These are phyloP conservation scores for Fusarium transvaalense DNA, from an alignment of 2,329 filamentous ascomycete species.

Conservation along the genomic window DNA sequence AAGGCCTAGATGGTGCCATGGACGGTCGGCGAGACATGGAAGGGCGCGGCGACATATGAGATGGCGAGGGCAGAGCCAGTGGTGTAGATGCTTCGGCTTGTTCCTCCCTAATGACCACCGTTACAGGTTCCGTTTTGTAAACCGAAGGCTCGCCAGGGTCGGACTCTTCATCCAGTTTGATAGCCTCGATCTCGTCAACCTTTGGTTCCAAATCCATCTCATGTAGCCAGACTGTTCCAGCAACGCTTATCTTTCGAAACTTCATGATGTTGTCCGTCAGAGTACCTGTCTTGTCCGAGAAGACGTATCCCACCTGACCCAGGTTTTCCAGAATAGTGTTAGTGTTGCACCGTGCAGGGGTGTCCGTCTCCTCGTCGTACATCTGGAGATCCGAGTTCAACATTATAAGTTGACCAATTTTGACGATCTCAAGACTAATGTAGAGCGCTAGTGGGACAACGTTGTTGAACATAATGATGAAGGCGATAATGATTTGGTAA, in stretches of 20 bases:
- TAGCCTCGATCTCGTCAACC: slow-evolving; percentile 37
- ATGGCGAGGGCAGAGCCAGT: slow-evolving; percentile 47
- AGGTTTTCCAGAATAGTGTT: slow-evolving; percentile 96
- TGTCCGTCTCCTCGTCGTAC: slow-evolving; percentile 88
- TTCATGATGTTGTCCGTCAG: slow-evolving; percentile 96
- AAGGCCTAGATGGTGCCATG: slow-evolving; percentile 46
- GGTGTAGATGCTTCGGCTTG: slow-evolving; percentile 28
- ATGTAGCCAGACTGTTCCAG: slow-evolving; percentile 89
- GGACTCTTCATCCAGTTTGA: slow-evolving; percentile 38
- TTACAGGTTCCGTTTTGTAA: slow-evolving; percentile 48
- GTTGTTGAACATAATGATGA: slow-evolving; percentile 97
- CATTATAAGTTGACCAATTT: slow-evolving; percentile 81
- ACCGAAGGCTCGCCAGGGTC: slow-evolving; percentile 46
- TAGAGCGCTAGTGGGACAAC: slow-evolving; percentile 93
- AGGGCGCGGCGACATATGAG: slow-evolving; percentile 45
- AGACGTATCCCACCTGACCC: slow-evolving; percentile 89
- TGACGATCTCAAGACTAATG: slow-evolving; percentile 89
- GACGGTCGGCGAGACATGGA: slow-evolving; percentile 45
- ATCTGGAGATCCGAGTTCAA: slow-evolving; percentile 86
- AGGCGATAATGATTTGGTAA: slow-evolving; percentile 86
- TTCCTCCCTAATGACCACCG: slow-evolving; percentile 51
- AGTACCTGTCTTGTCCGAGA: slow-evolving; percentile 95
- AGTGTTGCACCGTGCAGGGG: slow-evolving; percentile 88
- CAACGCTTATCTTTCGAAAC: slow-evolving; percentile 91
- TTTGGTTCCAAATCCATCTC: slow-evolving; percentile 74